Base-by-base conservation (phyloP, 306 rosid genomes). In the Fragaria nilgerrensis region DNA sequence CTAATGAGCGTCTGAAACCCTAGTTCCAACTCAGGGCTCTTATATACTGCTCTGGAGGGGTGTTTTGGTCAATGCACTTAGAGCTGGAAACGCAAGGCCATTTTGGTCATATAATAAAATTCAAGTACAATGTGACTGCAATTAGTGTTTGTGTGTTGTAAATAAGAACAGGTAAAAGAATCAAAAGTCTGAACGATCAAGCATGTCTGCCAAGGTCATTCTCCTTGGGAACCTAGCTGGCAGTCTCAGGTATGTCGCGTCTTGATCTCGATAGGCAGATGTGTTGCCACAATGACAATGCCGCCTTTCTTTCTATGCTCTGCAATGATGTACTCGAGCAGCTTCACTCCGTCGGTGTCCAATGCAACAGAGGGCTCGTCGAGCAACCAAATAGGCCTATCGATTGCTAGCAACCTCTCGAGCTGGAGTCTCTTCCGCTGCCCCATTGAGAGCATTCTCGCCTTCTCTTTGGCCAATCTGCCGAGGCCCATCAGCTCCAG, bases 181-280 rank as follows among this genome's bases (percentile, higher is more conserved):
- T 62, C 67, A 62, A 14, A 89, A 78, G 77, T 90, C 93, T 0
- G 47, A 14, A 5, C 95, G 88, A 53, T 85, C 97, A 72, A 90
- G 93, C 97, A 92, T 90, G 68, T 92, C 97, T 11, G 72, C 86
- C 48, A 78, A 75, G 1, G 95, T 88, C 89, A 91, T 87, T 78
- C 92, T 87, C 81, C 96, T 86, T 0, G 98, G 98, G 78, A 93
- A 93, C 80, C 97, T 91, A n/a, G 97, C 90, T 7, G 98, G 98
- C 64, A 93, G 86, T 81, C 83, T 88, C 82, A 89, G 79, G 72
- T 76, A 12, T 91, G 87, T 83, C 68, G 95, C 78, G 67, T 93
- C 98, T 68, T 91, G 2, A 91, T 93, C 80, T 84, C 43, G 45
- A 93, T 91, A 27, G 96, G 93, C 65, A 91, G 73, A 86, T 93